phyloP scores from a whole-genome alignment of 176 grass and related monocot species.

The Stipa capillata region DNA sequence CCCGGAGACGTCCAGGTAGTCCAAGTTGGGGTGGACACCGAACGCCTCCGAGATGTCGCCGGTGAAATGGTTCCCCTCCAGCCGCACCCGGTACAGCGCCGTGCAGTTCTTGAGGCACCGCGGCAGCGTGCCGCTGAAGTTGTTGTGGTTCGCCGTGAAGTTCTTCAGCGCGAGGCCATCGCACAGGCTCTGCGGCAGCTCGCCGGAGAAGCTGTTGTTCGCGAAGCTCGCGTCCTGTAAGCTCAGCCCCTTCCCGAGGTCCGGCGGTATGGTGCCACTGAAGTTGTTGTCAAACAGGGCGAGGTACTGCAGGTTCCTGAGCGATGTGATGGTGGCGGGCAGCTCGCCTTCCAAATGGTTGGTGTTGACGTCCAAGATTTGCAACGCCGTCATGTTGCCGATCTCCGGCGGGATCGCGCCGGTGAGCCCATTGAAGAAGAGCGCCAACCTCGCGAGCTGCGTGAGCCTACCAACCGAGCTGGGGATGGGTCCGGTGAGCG shows the following conservation, averaged over 20 bases:
- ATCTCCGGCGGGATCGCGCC: conserved; percentile 47
- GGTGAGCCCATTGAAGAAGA: conserved; percentile 54
- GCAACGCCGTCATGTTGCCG: conserved; percentile 49
- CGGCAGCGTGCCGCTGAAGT: conserved; percentile 55
- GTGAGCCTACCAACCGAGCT: conserved; percentile 43
- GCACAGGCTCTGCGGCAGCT: conserved; percentile 46
- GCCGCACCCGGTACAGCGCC: conserved; percentile 20
- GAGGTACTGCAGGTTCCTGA: conserved; percentile 21
- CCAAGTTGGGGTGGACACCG: conserved; percentile 45
- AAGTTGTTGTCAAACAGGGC: conserved; percentile 54
- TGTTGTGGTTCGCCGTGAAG: conserved; percentile 48
- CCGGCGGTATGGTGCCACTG: conserved; percentile 38
- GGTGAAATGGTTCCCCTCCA: conserved; percentile 59
- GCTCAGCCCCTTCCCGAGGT: conserved; percentile 36
- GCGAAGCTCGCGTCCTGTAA: conserved; percentile 32
- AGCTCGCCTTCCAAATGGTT: conserved; percentile 54
- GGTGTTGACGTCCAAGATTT: conserved; percentile 43
- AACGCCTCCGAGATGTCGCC: conserved; percentile 74
- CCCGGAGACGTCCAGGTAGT: conserved; percentile 54
- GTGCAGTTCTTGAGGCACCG: conserved; percentile 65
- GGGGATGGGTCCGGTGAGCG: conserved; percentile 38
- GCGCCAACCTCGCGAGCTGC: conserved; percentile 16
- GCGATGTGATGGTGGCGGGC: conserved; percentile 28
- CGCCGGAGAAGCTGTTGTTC: conserved; percentile 60
- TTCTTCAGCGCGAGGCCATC: conserved; percentile 11